Percentiles rank a stretch among this genome's conserved stretches.
phyloP scores from a whole-genome alignment of 106 monocot genomes.

The Apostasia ramifera region DNA sequence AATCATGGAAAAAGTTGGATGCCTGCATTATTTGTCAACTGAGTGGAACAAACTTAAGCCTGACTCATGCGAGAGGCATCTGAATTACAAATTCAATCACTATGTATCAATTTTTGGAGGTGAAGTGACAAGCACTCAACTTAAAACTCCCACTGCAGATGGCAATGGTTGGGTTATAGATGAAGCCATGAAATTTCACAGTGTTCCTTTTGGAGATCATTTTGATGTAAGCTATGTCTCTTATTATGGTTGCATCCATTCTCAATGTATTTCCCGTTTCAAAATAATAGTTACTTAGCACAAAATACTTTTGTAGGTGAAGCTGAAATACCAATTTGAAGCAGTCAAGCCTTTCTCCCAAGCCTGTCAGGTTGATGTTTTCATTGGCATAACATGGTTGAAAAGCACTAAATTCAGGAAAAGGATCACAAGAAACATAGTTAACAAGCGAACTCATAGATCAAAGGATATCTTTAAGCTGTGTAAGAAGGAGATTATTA shows the following conservation, averaged over 20 bases:
- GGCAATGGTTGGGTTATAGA: constrained; percentile 26
- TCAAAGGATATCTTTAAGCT: constrained; percentile 49
- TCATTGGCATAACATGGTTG: constrained; percentile 36
- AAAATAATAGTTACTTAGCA: no score
- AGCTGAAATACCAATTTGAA: constrained; percentile 25
- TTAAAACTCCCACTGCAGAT: constrained; percentile 13
- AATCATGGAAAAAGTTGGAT: constrained; percentile 54
- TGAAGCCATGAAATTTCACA: constrained; percentile 28
- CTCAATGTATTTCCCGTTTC: no score
- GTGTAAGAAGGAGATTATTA: constrained; percentile 28
- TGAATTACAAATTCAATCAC: constrained; percentile 19
- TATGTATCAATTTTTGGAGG: constrained; percentile 21
- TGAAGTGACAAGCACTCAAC: constrained; percentile 26
- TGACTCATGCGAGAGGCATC: constrained; percentile 14
- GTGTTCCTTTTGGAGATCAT: constrained; percentile 21
- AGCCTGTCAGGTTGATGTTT: constrained; percentile 23
- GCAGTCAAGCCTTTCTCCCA: background rate
- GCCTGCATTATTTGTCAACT: constrained; percentile 31
- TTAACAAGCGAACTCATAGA: constrained; percentile 41
- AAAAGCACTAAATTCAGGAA: constrained; percentile 43
- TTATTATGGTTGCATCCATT: background rate
- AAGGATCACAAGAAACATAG: constrained; percentile 38
- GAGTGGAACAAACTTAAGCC: constrained; percentile 24
- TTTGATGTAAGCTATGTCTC: constrained; percentile 16
- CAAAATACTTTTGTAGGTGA: constrained; percentile 16